Conservation (phyloP, 352 stramenopile genomes). For the Phytophthora pinifolia region DNA sequence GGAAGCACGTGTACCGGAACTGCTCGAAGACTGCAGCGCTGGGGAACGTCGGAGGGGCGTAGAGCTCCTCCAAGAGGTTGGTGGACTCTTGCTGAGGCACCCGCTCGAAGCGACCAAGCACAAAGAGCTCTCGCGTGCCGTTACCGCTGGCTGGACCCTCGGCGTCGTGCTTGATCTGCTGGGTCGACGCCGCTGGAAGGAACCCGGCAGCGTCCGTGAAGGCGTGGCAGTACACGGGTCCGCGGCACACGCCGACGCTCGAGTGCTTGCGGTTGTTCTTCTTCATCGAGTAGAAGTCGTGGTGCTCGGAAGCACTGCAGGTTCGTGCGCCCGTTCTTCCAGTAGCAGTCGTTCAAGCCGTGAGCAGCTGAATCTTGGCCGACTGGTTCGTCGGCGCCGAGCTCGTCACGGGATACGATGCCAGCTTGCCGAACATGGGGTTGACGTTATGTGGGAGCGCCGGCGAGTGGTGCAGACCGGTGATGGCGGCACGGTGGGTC, state of each 20-base stretch:
- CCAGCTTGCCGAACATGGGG: slow-evolving; percentile 5
- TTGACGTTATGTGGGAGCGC: slow-evolving; percentile 1
- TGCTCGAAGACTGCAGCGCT: slow-evolving; percentile 56
- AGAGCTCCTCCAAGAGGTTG: slow-evolving; percentile 46
- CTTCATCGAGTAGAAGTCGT: slow-evolving; percentile 91
- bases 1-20: slow-evolving; percentile 81
- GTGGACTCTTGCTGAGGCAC: slow-evolving; percentile 65
- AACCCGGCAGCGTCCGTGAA: slow-evolving; percentile 38
- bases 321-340: slow-evolving; percentile 91
- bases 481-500: slow-evolving; percentile 1
- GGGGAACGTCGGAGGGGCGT: slow-evolving; percentile 44
- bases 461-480: neutral
- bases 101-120: slow-evolving; percentile 80
- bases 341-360: slow-evolving; percentile 78
- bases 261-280: slow-evolving; percentile 90
- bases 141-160: slow-evolving; percentile 38
- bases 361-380: slow-evolving; percentile 50
- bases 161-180: slow-evolving; percentile 67
- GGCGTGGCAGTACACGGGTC: slow-evolving; percentile 76
- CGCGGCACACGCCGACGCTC: slow-evolving; percentile 80
- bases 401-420: slow-evolving; percentile 9
- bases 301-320: slow-evolving; percentile 90
- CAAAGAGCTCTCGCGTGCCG: slow-evolving; percentile 58
- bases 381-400: slow-evolving; percentile 10
- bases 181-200: slow-evolving; percentile 27